Percentiles rank a stretch among this genome's conserved stretches.
These are phyloP conservation scores for Cercospora sp. DNA, from an alignment of 2,329 filamentous ascomycete genomes.

Conservation along the genomic window DNA sequence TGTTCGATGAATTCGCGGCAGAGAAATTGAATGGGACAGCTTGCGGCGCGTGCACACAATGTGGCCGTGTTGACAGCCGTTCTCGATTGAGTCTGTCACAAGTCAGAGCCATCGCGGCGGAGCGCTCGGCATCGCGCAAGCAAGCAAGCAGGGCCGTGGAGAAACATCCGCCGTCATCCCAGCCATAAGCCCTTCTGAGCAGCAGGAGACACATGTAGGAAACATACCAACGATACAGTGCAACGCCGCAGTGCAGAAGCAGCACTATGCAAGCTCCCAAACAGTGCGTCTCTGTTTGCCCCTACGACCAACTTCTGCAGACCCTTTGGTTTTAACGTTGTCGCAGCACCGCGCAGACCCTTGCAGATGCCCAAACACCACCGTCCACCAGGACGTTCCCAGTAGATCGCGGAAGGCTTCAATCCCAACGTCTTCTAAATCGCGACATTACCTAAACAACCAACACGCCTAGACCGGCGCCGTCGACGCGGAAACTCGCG, in stretches of 20 bases:
- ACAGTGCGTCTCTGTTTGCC: neutral
- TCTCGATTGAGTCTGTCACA: neutral
- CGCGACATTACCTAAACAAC: neutral
- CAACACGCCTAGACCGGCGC: neutral
- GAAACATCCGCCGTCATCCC: neutral
- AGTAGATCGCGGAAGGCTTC: neutral
- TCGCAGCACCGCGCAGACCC: slow-evolving; percentile 8
- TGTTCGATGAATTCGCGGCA: neutral
- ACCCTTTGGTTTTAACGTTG: neutral
- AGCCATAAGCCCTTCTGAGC: neutral
- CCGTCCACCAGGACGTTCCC: neutral
- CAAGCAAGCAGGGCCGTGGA: neutral
- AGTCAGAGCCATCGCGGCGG: neutral
- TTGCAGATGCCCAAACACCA: slow-evolving; percentile 9
- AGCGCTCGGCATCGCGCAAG: neutral
- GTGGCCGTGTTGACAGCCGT: neutral
- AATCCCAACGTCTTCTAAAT: slow-evolving; percentile 1
- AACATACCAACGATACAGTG: neutral
- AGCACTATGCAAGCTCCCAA: neutral
- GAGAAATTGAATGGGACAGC: neutral
- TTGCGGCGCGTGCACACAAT: neutral
- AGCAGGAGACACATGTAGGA: neutral
- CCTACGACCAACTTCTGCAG: neutral
- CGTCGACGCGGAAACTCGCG: slow-evolving; percentile 2
- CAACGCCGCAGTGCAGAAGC: neutral